Evolutionary conservation across 306 rosid species (phyloP).

Genomic region (Acacia melanoxylon): DNA sequence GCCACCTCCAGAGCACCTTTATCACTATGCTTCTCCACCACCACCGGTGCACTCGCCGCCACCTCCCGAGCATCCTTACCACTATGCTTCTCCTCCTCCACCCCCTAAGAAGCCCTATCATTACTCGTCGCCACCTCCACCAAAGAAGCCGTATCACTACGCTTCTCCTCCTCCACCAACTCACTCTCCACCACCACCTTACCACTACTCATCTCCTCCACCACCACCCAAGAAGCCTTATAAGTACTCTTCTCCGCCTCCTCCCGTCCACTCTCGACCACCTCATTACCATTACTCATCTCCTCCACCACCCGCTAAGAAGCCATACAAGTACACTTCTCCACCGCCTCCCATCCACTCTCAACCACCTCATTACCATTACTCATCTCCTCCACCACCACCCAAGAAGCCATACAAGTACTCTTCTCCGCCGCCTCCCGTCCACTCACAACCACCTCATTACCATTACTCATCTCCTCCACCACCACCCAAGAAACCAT

Average conservation of each 20-base stretch:
- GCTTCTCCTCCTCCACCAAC: constrained; percentile 32
- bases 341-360: constrained; percentile 32
- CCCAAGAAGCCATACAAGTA: constrained; percentile 7
- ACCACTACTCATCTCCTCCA: constrained; percentile 1
- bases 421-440: constrained; percentile 12
- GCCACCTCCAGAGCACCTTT: background rate
- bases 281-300: constrained; percentile 10
- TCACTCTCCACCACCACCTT: background rate
- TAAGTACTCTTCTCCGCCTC: background rate
- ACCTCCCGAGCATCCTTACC: background rate
- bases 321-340: background rate
- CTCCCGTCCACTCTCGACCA: background rate
- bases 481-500: background rate
- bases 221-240: constrained; percentile 11
- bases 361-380: constrained; percentile 20
- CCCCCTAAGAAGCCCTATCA: constrained; percentile 9
- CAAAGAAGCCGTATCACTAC: background rate
- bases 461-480: background rate
- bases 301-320: constrained; percentile 1
- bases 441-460: background rate
- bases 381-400: constrained; percentile 33
- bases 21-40: constrained; percentile 19
- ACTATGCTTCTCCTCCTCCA: constrained; percentile 30
- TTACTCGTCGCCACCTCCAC: constrained; percentile 16
- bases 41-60: constrained; percentile 12